Percentiles rank a stretch among this genome's conserved stretches.
These are phyloP conservation scores for Sistotremastrum suecicum DNA, from an alignment of 768 basidiomycete genomes.

Conservation along the genomic window DNA sequence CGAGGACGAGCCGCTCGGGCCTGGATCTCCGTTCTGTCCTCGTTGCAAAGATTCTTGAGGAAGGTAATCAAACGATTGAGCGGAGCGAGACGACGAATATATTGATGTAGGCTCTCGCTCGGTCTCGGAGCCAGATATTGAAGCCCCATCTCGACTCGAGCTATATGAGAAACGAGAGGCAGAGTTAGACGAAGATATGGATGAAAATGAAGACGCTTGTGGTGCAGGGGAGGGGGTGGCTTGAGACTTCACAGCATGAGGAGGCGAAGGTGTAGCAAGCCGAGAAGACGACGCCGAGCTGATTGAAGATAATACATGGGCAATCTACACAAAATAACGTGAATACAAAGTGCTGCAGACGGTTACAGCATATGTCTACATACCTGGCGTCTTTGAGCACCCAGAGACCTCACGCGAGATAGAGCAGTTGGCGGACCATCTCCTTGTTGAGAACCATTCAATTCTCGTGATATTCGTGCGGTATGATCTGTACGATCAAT, in stretches of 20 bases:
- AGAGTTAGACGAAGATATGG: constrained; percentile 17
- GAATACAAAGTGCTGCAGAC: background rate
- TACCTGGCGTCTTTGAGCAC: background rate
- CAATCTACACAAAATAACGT: constrained; percentile 27
- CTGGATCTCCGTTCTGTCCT: background rate
- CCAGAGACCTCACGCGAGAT: background rate
- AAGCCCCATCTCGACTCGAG: background rate
- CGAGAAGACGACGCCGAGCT: constrained; percentile 20
- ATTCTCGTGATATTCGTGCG: constrained; percentile 10
- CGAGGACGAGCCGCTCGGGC: background rate
- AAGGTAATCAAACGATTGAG: too few species aligned
- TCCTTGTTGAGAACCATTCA: constrained; percentile 14
- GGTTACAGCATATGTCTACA: background rate
- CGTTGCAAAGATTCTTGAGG: too few species aligned
- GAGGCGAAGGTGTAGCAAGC: constrained; percentile 42
- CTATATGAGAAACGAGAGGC: constrained; percentile 6
- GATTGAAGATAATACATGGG: constrained; percentile 53
- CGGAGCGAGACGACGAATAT: too few species aligned
- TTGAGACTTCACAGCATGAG: constrained; percentile 19
- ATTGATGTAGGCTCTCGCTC: constrained; percentile 25
- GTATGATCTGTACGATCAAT: constrained; percentile 26
- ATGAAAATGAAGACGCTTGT: constrained; percentile 21
- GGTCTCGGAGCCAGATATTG: constrained; percentile 66
- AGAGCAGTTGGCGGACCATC: constrained; percentile 8
- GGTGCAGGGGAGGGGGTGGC: constrained; percentile 17